Evolutionary conservation across 2,329 filamentous ascomycete species (phyloP), one percentile per base, ranked within the genome.

Genomic region (Phyllosticta citrichinensis): DNA sequence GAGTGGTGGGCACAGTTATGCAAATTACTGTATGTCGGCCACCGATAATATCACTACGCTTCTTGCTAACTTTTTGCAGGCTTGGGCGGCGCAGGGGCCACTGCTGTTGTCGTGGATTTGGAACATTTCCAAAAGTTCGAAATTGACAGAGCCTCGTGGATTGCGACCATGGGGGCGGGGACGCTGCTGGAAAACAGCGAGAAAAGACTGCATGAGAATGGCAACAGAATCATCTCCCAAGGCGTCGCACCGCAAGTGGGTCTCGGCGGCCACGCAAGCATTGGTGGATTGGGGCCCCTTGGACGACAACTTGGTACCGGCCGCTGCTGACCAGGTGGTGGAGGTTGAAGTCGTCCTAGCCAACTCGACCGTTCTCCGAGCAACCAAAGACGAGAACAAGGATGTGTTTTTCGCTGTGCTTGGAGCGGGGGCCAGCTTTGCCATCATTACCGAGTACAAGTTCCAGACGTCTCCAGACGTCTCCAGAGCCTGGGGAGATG

Each of bases 1-100:
- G 54, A 83, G 82, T 1, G 85, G 85, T 3, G 85, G 85, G 0
- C 85, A 87, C 65, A 86, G 83, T 0, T 87, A 84, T 63, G 84
- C 74, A 0, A 79, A 79, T 1, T 78, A 79, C 63, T 68, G 70
- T 68, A 64, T 3, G 35, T 19, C 17, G 56, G 27, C 56, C 47
- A 27, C 57, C 35, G 5, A 24, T 6, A 22, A 20, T 35, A 5
- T n/a, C 33, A 25, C 50, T n/a, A 33, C 14, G 14, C n/a, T 6
- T 17, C 2, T 12, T 9, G 19, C 56, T 58, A 0, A 62, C 24
- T 5, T 22, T 5, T 20, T n/a, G 10, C 57, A 70, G 77, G 76
- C 0, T 72, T 80, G 3, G 78, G 79, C 10, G 79, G 78, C 12
- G 68, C 75, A 63, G 71, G 80, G 55, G 75, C 75, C 11, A 75